Evolutionary conservation across 2,329 filamentous ascomycete species (phyloP), one percentile per base, ranked within the genome.

Genomic region (Cladosporium sp.): DNA sequence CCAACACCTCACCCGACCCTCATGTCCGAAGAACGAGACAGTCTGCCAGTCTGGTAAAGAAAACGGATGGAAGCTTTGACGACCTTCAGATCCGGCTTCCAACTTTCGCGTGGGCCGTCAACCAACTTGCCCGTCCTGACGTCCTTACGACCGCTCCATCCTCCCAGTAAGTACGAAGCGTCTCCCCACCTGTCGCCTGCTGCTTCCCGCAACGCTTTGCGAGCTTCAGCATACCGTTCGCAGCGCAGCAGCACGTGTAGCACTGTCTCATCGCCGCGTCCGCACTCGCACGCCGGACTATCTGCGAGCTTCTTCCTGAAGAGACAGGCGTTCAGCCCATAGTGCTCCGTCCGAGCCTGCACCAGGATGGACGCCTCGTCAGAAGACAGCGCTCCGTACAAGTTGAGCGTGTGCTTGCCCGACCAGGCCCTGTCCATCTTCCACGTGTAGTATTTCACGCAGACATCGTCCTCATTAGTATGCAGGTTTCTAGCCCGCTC

Each of bases 71-170:
- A 58, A 32, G 62, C 62, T 58, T 21, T 58, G 51, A 64, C 53
- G n/a, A n/a, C n/a, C n/a, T n/a, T n/a, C n/a, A 64, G 36, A 64
- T 64, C 62, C 49, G 36, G 62, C 62, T 64, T 64, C 53, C 53
- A 64, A 5, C 62, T 58, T n/a, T 64, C 53, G 53, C 53, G 62
- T 58, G 36, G 53, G 62, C 58, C 39, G 2, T 64, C 53, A 18
- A 58, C 49, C 14, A 64, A 58, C 62, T 64, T 64, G 62, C 62
- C 34, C 53, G 53, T 58, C 25, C 26, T 64, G 13, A 49, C 51
- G 32, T 64, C 62, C 62, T 64, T 64, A 58, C 39, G n/a, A n/a
- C n/a, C n/a, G n/a, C n/a, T n/a, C n/a, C n/a, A n/a, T n/a, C n/a
- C n/a, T n/a, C n/a, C n/a, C n/a, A n/a, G n/a, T n/a, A n/a, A n/a